Base-by-base conservation (phyloP, 2,329 filamentous ascomycete genomes). In the Hymenoscyphus albidus region DNA sequence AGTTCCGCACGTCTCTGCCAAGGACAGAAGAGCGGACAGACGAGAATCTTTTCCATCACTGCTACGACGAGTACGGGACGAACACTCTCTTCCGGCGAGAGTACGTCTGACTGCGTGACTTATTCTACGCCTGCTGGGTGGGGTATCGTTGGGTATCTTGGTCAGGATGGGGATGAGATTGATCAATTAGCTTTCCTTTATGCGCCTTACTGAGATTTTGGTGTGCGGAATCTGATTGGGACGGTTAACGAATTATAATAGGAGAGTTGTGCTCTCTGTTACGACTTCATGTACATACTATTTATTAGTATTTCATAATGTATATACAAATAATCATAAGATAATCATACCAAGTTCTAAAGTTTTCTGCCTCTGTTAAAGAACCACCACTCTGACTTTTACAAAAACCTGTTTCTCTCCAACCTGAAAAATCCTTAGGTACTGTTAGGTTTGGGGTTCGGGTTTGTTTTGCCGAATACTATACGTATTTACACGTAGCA, bases 31-130 rank as follows among this genome's bases (percentile, higher is more conserved):
- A 74, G 78, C 65, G 70, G 70, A 27, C 70, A 76, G 14, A 83
- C 81, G n/a, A 80, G 84, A 39, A 80, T 80, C 70, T 85, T 88
- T 71, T 87, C 82, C 71, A 79, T 85, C 65, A 69, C 78, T 63
- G 81, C 83, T n/a, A 81, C 77, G 0, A 86, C 83, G 1, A 84
- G 79, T 68, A 62, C 75, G 0, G 83, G 83, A 1, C 77, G 79
- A 27, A 81, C 75, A 0, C 67, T 86, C 5, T 71, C 73, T 13
- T 73, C 79, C 2, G 84, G 84, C 1, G 79, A 74, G 0, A 69
- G 74, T 35, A 85, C 82, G 0, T 72, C 68, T 12, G 79, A 82
- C 65, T 87, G 83, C 70, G 71, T 74, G 5, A 78, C 77, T 1
- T 81, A 78, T 61, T 74, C 71, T n/a, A 82, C 82, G 1, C 80